Percentiles rank a stretch among this genome's conserved stretches.
These are phyloP conservation scores for Coemansia sp. DNA, from an alignment of 192 early-diverging fungal species.

Conservation along the genomic window DNA sequence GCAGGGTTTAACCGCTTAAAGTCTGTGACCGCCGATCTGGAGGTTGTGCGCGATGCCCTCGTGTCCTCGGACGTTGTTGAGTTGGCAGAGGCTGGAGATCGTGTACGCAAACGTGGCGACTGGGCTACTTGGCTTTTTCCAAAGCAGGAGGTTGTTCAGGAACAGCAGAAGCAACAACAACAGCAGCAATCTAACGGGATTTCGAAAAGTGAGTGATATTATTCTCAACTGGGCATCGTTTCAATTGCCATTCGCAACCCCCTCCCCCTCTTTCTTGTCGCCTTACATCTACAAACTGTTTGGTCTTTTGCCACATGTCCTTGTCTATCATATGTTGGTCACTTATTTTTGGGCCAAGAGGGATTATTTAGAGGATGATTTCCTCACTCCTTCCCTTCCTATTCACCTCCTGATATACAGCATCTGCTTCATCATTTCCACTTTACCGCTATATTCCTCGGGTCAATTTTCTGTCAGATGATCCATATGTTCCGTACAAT, in stretches of 20 bases:
- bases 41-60: constrained; percentile 62
- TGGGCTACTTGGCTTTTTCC: constrained; percentile 89
- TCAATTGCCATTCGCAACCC: background rate
- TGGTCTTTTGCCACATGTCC: background rate
- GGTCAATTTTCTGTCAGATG: background rate
- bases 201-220: constrained; percentile 55
- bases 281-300: background rate
- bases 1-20: constrained; percentile 89
- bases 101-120: constrained; percentile 67
- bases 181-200: constrained; percentile 31
- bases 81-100: constrained; percentile 55
- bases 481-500: background rate
- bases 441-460: background rate
- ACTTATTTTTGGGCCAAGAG: background rate
- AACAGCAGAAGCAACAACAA: constrained; percentile 47
- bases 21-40: constrained; percentile 64
- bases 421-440: background rate
- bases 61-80: constrained; percentile 60
- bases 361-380: background rate
- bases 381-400: background rate
- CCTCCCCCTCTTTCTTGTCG: background rate
- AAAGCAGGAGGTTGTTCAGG: constrained; percentile 57
- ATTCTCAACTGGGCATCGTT: constrained; percentile 2
- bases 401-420: background rate
- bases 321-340: background rate